A percentile compares a stretch with the other conserved stretches of the same genome.
Conservation (phyloP, 2,329 filamentous ascomycete genomes). For the Diatrype stigma region DNA sequence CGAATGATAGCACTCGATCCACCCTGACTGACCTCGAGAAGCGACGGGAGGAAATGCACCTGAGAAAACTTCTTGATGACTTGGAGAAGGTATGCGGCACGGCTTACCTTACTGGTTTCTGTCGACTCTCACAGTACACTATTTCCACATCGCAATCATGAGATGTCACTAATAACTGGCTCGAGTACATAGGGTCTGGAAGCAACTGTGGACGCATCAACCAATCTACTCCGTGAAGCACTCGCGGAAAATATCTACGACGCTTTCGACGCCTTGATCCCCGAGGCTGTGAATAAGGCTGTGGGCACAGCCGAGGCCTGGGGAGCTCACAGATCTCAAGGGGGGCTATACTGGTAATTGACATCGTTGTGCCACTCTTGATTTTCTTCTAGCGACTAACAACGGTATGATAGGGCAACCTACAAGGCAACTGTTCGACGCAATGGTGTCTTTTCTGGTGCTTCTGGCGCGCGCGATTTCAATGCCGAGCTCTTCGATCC, state of each 20-base stretch:
- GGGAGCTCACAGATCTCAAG: slow-evolving; percentile 33
- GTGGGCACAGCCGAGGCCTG: slow-evolving; percentile 32
- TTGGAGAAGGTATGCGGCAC: slow-evolving; percentile 18
- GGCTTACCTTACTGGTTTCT: no score
- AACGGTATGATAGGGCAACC: slow-evolving; percentile 27
- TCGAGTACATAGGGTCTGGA: slow-evolving; percentile 27
- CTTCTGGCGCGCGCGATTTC: slow-evolving; percentile 24
- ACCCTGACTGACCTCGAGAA: slow-evolving; percentile 13
- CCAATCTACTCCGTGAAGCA: slow-evolving; percentile 34
- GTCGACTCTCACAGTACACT: no score
- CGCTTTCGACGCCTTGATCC: slow-evolving; percentile 34
- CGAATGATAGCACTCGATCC: slow-evolving; percentile 6
- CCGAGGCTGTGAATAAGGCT: slow-evolving; percentile 34
- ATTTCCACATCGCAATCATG: no score
- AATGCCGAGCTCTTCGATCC: slow-evolving; percentile 24
- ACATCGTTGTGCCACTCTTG: not conserved
- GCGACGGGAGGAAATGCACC: slow-evolving; percentile 11
- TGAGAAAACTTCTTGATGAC: slow-evolving; percentile 14
- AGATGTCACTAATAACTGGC: not conserved
- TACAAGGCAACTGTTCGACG: slow-evolving; percentile 45
- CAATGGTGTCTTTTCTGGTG: slow-evolving; percentile 24
- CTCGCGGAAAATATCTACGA: slow-evolving; percentile 43
- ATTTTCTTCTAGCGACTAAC: not conserved
- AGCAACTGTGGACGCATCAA: slow-evolving; percentile 32
- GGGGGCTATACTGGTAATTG: slow-evolving; percentile 40